Base-by-base conservation (phyloP, 2,329 filamentous ascomycete genomes). In the Nemania diffusa region DNA sequence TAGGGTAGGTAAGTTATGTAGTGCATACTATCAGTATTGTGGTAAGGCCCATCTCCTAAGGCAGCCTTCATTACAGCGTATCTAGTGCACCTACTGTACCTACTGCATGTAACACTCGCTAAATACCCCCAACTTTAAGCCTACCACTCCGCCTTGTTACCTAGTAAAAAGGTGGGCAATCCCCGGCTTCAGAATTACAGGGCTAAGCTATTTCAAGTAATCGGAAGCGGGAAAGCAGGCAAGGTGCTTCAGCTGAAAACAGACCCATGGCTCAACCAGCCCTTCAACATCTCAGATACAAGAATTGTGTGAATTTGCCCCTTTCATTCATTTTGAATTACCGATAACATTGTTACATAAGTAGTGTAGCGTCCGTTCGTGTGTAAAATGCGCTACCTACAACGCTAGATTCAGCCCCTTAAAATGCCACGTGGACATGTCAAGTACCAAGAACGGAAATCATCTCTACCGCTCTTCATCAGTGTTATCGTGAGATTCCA, bases 171-270 rank as follows among this genome's bases (percentile, higher is more conserved):
- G n/a, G 26, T 17, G 26, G 13, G 46, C 24, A 40, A 50, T 40
- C 61, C 64, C 65, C 46, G 42, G 52, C 53, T 44, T 29, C 22
- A 34, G 27, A 55, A 26, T 29, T 26, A 53, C 42, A n/a, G n/a
- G 13, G 40, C 55, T 53, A 60, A 32, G 26, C 66, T 44, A 8
- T 22, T 66, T 66, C 58, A 7, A 20, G 66, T 40, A 66, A 62
- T 55, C 20, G 5, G 42, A 64, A 62, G 66, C 62, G 66, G 55
- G 29, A 60, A 64, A 29, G 32, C 44, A 34, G 51, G 46, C 50
- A 62, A 22, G 13, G 29, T 57, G 58, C 57, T 37, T 60, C 50
- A 69, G 66, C 66, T 69, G 62, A 66, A 66, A 58, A 13, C 46
- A n/a, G 53, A 65, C 37, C 51, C 65, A 61, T 65, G 65, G 61